Evolutionary conservation across 169 alveolate species (phyloP), one percentile per base, ranked within the genome.

Genomic region (Condylostoma magnum): DNA sequence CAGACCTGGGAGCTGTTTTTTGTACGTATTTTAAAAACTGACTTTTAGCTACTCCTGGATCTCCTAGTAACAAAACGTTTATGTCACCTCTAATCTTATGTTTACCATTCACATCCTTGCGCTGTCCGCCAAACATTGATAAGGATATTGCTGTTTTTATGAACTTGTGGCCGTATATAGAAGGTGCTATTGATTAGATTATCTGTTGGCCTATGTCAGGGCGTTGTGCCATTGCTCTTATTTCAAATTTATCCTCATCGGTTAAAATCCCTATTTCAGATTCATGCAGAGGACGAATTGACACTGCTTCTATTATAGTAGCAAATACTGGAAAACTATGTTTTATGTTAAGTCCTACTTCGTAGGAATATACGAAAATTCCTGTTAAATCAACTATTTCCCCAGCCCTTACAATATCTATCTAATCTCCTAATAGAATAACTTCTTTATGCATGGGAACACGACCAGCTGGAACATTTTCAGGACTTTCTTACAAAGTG

Each of bases 31-130:
- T 98, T 68, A 99, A 91, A 79, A 97, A 97, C 80, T 99, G 99
- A 31, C 99, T 95, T 84, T 98, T 98, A n/a, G 99, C 99, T 33
- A 98, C 94, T 6, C 99, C 99, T 31, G 99, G 99, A 74, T 96
- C 99, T 33, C 98, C 98, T 30, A 96, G 93, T 30, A 97, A 76
- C 25, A 97, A 86, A 27, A 95, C 98, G 77, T 97, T 97, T 25
- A 96, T 97, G 73, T 96, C 99, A 5, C 99, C 99, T 82, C 99
- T 95, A 48, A 97, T 97, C 87, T 84, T 90, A 56, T 97, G 99
- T 70, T 95, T 94, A 3, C 97, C 97, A 66, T 91, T 90, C 43
- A 95, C 90, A 38, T 93, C 98, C 70, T 96, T 96, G 46, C 96
- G 88, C 15, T 83, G 96, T 4, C 99, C 98, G 15, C 98, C 97